Conservation (phyloP, 2,329 filamentous ascomycete species). For the Aspergillus hortae region DNA sequence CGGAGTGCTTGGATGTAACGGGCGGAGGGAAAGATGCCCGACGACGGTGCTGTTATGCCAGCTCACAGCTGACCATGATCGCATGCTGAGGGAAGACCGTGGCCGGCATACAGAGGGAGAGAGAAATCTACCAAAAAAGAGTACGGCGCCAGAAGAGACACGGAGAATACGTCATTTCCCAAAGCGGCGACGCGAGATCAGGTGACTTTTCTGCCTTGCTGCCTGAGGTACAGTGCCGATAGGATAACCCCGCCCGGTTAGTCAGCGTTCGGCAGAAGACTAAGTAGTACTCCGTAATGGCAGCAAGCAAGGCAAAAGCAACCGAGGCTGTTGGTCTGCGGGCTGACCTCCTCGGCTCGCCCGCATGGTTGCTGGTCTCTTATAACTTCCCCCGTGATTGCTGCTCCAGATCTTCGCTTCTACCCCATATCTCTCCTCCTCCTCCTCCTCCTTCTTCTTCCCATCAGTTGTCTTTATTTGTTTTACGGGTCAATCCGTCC, state of each 20-base stretch:
- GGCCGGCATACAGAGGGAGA: not conserved
- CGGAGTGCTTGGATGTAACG: not conserved
- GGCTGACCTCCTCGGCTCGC: slow-evolving; percentile 3
- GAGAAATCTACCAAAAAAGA: not conserved
- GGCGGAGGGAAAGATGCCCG: not conserved
- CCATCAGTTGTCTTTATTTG: slow-evolving; percentile 1
- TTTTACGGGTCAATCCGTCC: not conserved
- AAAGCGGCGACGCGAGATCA: slow-evolving; percentile 1
- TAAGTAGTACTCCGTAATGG: not conserved
- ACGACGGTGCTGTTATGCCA: not conserved
- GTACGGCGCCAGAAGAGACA: not conserved
- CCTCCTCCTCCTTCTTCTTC: not conserved
- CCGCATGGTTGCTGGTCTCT: not conserved
- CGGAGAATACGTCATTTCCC: not conserved
- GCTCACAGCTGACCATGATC: not conserved
- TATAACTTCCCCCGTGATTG: slow-evolving; percentile 9
- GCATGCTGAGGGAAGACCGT: not conserved
- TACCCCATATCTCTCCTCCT: not conserved
- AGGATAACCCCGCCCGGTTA: slow-evolving; percentile 6
- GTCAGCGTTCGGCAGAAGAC: slow-evolving; percentile 2
- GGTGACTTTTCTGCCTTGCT: not conserved
- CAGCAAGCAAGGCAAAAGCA: not conserved
- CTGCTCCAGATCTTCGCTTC: not conserved
- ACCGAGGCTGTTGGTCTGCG: slow-evolving; percentile 12
- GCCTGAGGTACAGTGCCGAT: not conserved